Conservation (phyloP, 2,329 filamentous ascomycete genomes). For the Trichoderma asperellum region DNA sequence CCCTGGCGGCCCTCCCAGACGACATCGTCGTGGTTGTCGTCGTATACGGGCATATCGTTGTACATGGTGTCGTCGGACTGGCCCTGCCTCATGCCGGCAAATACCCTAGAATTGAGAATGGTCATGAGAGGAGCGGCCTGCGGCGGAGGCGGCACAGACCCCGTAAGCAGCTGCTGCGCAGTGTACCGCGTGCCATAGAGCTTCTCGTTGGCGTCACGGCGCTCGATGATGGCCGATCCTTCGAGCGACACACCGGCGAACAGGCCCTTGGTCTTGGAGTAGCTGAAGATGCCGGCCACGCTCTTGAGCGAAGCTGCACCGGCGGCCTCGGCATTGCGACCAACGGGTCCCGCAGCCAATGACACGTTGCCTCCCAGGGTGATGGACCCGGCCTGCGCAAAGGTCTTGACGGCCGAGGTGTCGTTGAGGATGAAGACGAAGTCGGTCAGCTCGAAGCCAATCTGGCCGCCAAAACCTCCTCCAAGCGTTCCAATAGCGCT, state of each 20-base stretch:
- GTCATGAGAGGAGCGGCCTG: constrained; percentile 83
- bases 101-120: constrained; percentile 82
- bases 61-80: constrained; percentile 71
- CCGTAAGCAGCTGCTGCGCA: constrained; percentile 79
- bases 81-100: constrained; percentile 65
- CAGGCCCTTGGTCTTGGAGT: constrained; percentile 96
- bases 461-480: constrained; percentile 82
- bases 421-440: constrained; percentile 99
- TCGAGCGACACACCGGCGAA: constrained; percentile 96
- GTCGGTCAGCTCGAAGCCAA: constrained; percentile 85
- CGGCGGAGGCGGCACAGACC: constrained; percentile 75
- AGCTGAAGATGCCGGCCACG: constrained; percentile 91
- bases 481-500: constrained; percentile 80
- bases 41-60: constrained; percentile 91
- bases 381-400: constrained; percentile 87
- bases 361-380: constrained; percentile 96
- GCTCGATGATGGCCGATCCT: constrained; percentile 89
- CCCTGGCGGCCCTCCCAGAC: constrained; percentile 80
- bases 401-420: constrained; percentile 82
- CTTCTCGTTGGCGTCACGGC: constrained; percentile 95
- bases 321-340: constrained; percentile 92
- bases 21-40: constrained; percentile 78
- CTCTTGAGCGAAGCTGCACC: constrained; percentile 89
- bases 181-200: constrained; percentile 84
- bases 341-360: constrained; percentile 90